phyloP scores from a whole-genome alignment of 176 grass and related monocot genomes.

The Bothriochloa decipiens region DNA sequence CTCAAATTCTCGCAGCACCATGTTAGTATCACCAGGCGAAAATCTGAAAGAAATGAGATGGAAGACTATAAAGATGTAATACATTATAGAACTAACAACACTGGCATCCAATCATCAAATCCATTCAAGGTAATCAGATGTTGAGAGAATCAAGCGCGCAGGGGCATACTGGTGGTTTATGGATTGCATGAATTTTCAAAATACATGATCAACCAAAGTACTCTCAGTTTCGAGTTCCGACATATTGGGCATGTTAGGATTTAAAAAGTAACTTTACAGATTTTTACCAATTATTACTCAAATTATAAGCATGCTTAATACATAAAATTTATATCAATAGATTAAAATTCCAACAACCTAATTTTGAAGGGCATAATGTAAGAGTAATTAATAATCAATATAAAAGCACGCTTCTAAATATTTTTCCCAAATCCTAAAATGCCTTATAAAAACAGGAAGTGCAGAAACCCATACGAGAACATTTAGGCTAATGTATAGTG shows the following conservation, averaged over 20 bases:
- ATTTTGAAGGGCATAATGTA: background rate
- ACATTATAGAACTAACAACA: background rate
- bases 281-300: background rate
- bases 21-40: conserved; percentile 67
- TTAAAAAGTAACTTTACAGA: background rate
- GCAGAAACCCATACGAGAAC: background rate
- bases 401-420: background rate
- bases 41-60: conserved; percentile 56
- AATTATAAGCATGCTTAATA: background rate
- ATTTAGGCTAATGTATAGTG: background rate
- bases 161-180: background rate
- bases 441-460: background rate
- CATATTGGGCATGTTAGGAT: background rate
- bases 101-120: background rate
- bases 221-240: background rate
- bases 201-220: background rate
- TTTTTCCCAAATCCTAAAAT: background rate
- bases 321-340: background rate
- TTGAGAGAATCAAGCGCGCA: background rate
- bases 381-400: background rate
- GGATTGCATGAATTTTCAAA: background rate
- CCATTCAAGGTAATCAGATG: conserved; percentile 9
- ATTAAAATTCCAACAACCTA: background rate
- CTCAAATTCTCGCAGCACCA: conserved; percentile 88
- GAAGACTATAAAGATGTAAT: conserved; percentile 1